Evolutionary conservation across 2,329 filamentous ascomycete genomes (phyloP).

Genomic region (Ophiostoma australiae): DNA sequence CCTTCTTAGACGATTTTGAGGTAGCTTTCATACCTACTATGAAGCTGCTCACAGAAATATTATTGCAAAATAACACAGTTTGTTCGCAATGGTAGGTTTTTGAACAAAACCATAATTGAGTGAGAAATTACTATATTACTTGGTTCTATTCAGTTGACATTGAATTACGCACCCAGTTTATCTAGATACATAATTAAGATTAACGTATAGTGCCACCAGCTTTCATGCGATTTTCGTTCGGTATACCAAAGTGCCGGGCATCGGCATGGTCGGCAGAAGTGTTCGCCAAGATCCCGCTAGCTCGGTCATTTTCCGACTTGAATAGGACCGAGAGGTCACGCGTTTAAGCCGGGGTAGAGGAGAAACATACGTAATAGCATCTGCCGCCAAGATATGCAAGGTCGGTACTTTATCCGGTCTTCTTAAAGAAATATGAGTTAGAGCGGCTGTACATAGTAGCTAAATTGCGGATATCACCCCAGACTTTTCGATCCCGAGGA

Average conservation of each 20-base stretch:
- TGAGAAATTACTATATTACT: no score
- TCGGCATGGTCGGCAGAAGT: not conserved
- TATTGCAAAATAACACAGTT: no score
- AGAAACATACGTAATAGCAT: not conserved
- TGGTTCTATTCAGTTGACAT: no score
- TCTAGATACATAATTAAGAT: no score
- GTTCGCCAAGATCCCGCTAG: not conserved
- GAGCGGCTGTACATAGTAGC: not conserved
- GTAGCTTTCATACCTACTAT: no score
- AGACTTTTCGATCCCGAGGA: not conserved
- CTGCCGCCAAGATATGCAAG: not conserved
- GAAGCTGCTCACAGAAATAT: no score
- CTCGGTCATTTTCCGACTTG: not conserved
- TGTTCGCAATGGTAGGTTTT: no score
- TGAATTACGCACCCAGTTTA: no score
- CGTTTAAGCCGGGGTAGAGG: not conserved
- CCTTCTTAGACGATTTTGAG: no score
- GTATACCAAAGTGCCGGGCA: not conserved
- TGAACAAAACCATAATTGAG: no score
- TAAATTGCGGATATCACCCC: not conserved
- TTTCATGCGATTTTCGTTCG: not conserved
- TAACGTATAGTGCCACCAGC: no score
- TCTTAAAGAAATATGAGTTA: not conserved
- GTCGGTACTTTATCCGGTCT: not conserved
- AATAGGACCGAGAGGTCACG: not conserved